Base-by-base conservation (phyloP, 2,329 filamentous ascomycete species). In the Hymenoscyphus scutula region DNA sequence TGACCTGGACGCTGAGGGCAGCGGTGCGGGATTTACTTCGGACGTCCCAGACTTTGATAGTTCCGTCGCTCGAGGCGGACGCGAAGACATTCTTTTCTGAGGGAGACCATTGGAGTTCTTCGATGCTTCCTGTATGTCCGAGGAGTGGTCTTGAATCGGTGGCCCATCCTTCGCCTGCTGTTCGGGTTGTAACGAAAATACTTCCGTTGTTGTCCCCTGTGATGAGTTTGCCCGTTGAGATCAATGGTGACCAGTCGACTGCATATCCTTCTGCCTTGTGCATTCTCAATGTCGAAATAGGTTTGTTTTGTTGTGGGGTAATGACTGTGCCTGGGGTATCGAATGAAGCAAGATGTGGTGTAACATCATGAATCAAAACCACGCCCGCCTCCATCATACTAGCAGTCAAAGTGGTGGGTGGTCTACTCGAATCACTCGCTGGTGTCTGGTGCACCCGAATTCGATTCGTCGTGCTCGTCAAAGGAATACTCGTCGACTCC, bases 81-180 rank as follows among this genome's bases (percentile, higher is more conserved):
- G 95, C 90, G 73, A 99, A 99, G 30, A 98, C 95, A 65, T 92
- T 93, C 66, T 87, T 87, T 79, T 99, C 95, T 19, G 88, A 91
- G 0, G 95, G 95, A 58, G 91, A 96, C 95, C 95, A 99, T 77
- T 98, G 94, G 29, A 99, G 81, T 74, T 99, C 95, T 80, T 99
- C 95, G 17, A 99, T 87, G 58, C 90, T 94, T 73, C 88, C 86
- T 8, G 83, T 84, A 80, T 99, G 95, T 58, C 93, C 94, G 25
- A 85, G 85, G 78, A 96, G 96, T 0, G 94, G 82, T 53, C 90
- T 85, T 13, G 85, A 90, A 75, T 97, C 93, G 5, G 92, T 96
- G 19, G 91, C 89, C 83, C 92, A 98, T 66, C 90, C 90, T 59
- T 93, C 95, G 63, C 91, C 92, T 73, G 95, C 91, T 58, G 89